Percentiles rank a stretch among this genome's conserved stretches.
These are phyloP conservation scores for Candida lessepsii DNA, from an alignment of 805 yeast species.

Conservation along the genomic window DNA sequence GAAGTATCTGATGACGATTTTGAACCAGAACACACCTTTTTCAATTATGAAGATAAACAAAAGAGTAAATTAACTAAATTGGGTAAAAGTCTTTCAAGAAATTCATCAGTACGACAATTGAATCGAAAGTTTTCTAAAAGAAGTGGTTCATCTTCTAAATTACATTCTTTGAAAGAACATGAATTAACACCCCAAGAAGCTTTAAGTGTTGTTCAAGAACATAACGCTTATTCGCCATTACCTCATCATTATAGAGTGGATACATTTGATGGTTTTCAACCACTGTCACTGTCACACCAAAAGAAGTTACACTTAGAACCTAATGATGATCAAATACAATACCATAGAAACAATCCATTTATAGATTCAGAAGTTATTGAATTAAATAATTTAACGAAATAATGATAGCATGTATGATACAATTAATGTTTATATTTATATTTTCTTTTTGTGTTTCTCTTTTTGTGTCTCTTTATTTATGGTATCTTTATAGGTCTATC, in stretches of 20 bases:
- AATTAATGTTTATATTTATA: too few relatives aligned
- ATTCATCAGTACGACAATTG: slow-evolving; percentile 30
- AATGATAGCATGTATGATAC: slow-evolving; percentile 1
- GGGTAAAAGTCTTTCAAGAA: slow-evolving; percentile 36
- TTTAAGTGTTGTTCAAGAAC: slow-evolving; percentile 5
- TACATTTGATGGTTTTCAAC: slow-evolving; percentile 14
- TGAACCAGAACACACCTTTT: slow-evolving; percentile 9
- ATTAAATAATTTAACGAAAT: slow-evolving; percentile 8
- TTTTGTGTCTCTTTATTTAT: too few relatives aligned
- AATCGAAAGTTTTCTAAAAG: slow-evolving; percentile 14
- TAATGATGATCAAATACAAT: background rate
- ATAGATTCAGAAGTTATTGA: slow-evolving; percentile 3
- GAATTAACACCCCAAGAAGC: slow-evolving; percentile 9
- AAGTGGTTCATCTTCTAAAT: background rate
- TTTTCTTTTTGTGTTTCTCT: background rate
- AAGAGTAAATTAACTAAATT: slow-evolving; percentile 31
- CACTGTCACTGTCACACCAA: background rate
- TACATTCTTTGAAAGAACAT: slow-evolving; percentile 5
- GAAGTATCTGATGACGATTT: slow-evolving; percentile 5
- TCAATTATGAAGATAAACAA: slow-evolving; percentile 21
- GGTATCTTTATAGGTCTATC: too few relatives aligned
- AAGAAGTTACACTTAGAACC: too few relatives aligned
- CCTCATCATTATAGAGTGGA: slow-evolving; percentile 18
- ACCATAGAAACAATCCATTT: slow-evolving; percentile 3
- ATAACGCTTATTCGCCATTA: slow-evolving; percentile 12